A percentile compares a stretch with the other conserved stretches of the same genome.
Evolutionary conservation across 164 flowering plant genomes (phyloP).

Genomic region (Chimonanthus praecox): DNA sequence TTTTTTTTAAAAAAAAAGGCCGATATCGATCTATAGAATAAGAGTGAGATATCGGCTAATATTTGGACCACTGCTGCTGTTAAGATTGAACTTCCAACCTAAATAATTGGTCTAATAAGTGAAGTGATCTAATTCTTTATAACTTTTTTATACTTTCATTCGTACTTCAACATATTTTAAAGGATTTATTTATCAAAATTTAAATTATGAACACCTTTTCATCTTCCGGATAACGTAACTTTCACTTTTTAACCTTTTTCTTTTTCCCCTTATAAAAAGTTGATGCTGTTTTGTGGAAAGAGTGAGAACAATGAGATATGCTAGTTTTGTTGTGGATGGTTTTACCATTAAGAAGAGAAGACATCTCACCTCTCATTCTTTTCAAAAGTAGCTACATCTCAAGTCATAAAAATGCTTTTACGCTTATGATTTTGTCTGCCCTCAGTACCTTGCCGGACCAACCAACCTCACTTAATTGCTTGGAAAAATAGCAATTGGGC

Average conservation of each 20-base stretch:
- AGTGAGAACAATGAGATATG: neutral
- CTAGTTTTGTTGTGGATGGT: neutral
- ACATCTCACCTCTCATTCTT: neutral
- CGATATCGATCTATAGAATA: too few relatives aligned
- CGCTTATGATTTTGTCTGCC: neutral
- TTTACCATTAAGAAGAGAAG: constrained; percentile 1
- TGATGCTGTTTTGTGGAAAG: neutral
- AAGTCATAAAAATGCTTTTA: neutral
- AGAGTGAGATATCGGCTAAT: too few relatives aligned
- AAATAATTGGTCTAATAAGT: too few relatives aligned
- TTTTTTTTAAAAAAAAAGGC: too few relatives aligned
- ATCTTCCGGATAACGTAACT: neutral
- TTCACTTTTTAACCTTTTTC: neutral
- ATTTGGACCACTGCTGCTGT: too few relatives aligned
- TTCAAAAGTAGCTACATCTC: neutral
- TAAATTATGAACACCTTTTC: too few relatives aligned
- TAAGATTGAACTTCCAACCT: neutral
- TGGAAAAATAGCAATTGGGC: too few relatives aligned
- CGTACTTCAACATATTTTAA: too few relatives aligned
- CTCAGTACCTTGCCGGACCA: neutral
- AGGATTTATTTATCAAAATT: too few relatives aligned
- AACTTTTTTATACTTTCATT: too few relatives aligned
- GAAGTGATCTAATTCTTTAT: too few relatives aligned
- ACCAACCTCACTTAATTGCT: neutral
- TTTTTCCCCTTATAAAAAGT: neutral